Percentiles rank a stretch among this genome's conserved stretches.
Evolutionary conservation across 257 asterid species (phyloP).

Genomic region (Solanum paucissectum): DNA sequence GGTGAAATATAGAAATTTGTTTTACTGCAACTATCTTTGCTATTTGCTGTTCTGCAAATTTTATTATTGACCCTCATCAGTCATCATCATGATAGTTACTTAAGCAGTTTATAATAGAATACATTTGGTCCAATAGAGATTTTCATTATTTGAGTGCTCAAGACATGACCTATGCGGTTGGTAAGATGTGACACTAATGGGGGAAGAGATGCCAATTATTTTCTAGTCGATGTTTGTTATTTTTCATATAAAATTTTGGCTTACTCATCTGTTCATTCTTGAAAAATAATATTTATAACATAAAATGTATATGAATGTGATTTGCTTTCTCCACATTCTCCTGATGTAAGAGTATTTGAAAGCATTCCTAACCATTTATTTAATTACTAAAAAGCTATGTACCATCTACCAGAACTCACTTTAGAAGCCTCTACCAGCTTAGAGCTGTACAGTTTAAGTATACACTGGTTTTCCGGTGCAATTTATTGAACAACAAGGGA

Average conservation of each 20-base stretch:
- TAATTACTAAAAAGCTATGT: neutral
- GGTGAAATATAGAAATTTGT: constrained; percentile 30
- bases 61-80: neutral
- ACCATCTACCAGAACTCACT: neutral
- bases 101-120: neutral
- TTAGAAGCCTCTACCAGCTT: neutral
- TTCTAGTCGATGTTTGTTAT: neutral
- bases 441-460: neutral
- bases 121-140: neutral
- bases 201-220: neutral
- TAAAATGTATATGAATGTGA: neutral
- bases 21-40: constrained; percentile 4
- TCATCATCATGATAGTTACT: neutral
- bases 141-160: neutral
- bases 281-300: neutral
- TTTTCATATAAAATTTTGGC: neutral
- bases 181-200: neutral
- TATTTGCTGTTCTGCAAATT: neutral
- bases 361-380: neutral
- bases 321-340: neutral
- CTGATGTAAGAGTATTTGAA: neutral
- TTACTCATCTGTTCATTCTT: neutral
- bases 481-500: neutral
- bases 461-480: neutral
- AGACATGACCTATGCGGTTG: neutral